Base-by-base conservation (phyloP, 139 green algal genomes). In the Limnomonas spitsbergensis region DNA sequence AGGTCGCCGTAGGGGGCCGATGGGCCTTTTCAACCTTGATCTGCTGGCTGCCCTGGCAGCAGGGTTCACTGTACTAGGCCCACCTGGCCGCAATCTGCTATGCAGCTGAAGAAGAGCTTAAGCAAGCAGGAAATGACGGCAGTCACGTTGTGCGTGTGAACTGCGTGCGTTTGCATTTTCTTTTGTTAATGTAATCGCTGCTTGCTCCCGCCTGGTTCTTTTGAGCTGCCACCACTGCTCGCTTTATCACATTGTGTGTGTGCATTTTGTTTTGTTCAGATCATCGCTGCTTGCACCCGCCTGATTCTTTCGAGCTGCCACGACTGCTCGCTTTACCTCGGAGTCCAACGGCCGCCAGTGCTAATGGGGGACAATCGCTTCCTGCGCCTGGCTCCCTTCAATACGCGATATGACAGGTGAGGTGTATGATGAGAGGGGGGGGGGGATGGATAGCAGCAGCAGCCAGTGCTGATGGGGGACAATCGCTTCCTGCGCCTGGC, bases 281-380 rank as follows among this genome's bases (percentile, higher is more conserved):
- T 96, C 2, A 88, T 94, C 32, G 85, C 84, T 7, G 88, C 88
- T 34, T 72, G 78, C 1, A 75, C 74, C 36, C 82, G 88, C 29
- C 69, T 93, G 69, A 80, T 85, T 31, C 83, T 94, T 39, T 82
- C 82, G 75, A 86, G 85, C 67, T 96, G 92, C 84, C 91, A 96
- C 82, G 91, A 94, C 82, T 95, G 92, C 88, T 85, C 88, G 38
- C 77, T 97, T 37, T 90, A 94, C 84, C 82, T 97, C 47, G 93
- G 88, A 47, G 87, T 85, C 34, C 94, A 91, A 67, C 82, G 86
- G 31, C 84, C 85, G 3, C 89, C 89, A 1, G 40, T 88, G 36
- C 75, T 97, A 35, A 76, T 93, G 39, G 92, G 92, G 0, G 92
- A 95, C 88, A 94, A 91, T 82, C 87, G 88, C 82, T 94, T 93